phyloP scores from a whole-genome alignment of 2,329 filamentous ascomycete species.

The Sarocladium kiliense region DNA sequence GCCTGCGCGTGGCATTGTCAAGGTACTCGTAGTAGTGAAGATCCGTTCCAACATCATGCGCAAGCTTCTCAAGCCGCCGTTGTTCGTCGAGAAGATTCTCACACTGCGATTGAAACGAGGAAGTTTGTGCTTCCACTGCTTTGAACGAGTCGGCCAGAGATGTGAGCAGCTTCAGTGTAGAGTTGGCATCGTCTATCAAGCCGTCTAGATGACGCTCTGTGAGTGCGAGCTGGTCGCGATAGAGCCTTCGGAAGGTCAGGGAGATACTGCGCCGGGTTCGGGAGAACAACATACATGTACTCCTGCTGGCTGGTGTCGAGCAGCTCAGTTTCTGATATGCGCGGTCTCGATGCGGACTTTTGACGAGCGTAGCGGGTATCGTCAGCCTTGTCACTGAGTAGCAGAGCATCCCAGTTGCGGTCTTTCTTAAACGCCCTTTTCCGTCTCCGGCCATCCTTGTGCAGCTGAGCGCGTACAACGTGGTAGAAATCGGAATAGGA shows the following conservation, averaged over 20 bases:
- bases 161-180: slow-evolving; percentile 69
- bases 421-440: slow-evolving; percentile 33
- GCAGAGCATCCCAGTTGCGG: slow-evolving; percentile 47
- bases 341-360: slow-evolving; percentile 16
- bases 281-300: slow-evolving; percentile 60
- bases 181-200: slow-evolving; percentile 71
- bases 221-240: slow-evolving; percentile 73
- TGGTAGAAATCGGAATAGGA: slow-evolving; percentile 75
- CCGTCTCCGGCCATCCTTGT: slow-evolving; percentile 42
- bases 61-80: slow-evolving; percentile 69
- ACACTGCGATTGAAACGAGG: slow-evolving; percentile 88
- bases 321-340: slow-evolving; percentile 53
- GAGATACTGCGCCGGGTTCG: background rate
- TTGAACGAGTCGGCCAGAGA: slow-evolving; percentile 81
- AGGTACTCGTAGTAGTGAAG: slow-evolving; percentile 93
- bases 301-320: slow-evolving; percentile 79
- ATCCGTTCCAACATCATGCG: slow-evolving; percentile 80
- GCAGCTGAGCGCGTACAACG: slow-evolving; percentile 51
- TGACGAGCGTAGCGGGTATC: slow-evolving; percentile 17
- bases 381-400: slow-evolving; percentile 20
- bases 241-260: slow-evolving; percentile 50
- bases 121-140: slow-evolving; percentile 82
- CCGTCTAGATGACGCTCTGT: slow-evolving; percentile 78
- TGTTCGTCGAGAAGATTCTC: slow-evolving; percentile 83
- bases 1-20: slow-evolving; percentile 79